Percentiles rank a stretch among this genome's conserved stretches.
These are phyloP conservation scores for Fimicolochytrium jonesii DNA, from an alignment of 192 early-diverging fungal genomes.

Conservation along the genomic window DNA sequence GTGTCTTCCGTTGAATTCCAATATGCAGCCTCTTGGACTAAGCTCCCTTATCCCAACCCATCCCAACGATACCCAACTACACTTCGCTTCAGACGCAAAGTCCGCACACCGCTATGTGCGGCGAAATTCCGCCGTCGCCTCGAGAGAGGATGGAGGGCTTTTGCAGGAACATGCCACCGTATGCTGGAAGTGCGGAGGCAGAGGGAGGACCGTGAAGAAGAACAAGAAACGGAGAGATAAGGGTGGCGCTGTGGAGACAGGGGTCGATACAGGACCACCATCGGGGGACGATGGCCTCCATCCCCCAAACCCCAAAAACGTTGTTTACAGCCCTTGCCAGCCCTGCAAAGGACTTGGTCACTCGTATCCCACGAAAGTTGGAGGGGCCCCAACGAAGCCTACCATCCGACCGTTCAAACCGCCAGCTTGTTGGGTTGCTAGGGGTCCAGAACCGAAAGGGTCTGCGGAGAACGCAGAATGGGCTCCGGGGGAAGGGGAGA, in stretches of 20 bases:
- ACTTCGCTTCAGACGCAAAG: too few species aligned
- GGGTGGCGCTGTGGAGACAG: too few species aligned
- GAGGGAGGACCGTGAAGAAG: too few species aligned
- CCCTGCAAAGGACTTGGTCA: neutral
- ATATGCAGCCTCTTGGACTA: too few species aligned
- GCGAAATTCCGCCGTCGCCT: too few species aligned
- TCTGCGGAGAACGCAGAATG: neutral
- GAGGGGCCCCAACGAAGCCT: neutral
- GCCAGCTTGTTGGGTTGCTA: neutral
- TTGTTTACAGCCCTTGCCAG: neutral
- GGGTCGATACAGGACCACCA: neutral
- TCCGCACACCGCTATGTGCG: too few species aligned
- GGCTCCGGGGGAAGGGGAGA: conserved; percentile 15
- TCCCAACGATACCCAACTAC: too few species aligned
- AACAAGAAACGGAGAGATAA: too few species aligned
- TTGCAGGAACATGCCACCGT: too few species aligned
- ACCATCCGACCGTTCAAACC: conserved; percentile 3
- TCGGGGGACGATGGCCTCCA: neutral
- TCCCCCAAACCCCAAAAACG: neutral
- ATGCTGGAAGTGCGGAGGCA: conserved; percentile 1
- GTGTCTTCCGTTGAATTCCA: too few species aligned
- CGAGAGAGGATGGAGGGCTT: too few species aligned
- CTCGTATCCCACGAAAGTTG: neutral
- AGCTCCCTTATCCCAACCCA: too few species aligned
- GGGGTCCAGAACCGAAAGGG: neutral